Evolutionary conservation across 495 filamentous ascomycete species (phyloP).

Genomic region (Cryomyces antarcticus): DNA sequence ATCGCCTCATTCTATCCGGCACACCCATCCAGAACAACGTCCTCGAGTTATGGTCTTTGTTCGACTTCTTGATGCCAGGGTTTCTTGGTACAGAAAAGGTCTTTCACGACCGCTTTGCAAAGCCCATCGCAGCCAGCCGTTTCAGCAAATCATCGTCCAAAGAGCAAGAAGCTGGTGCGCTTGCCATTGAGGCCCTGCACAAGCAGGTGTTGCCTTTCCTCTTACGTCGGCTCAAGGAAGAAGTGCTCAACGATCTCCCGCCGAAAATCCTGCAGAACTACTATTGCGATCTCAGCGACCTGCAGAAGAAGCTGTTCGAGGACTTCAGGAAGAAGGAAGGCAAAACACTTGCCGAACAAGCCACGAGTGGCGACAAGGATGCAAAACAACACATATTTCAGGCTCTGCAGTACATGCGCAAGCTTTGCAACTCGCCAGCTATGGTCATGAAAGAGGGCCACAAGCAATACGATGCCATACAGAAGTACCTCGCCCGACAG

Average conservation of each 20-base stretch:
- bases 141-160: slow-evolving; percentile 94
- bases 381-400: slow-evolving; percentile 98
- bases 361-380: slow-evolving; percentile 59
- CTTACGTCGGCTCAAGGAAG: slow-evolving; percentile 89
- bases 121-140: slow-evolving; percentile 85
- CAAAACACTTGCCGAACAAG: slow-evolving; percentile 58
- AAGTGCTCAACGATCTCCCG: slow-evolving; percentile 86
- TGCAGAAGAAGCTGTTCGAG: slow-evolving; percentile 88
- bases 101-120: slow-evolving; percentile 90
- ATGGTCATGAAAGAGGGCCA: slow-evolving; percentile 87
- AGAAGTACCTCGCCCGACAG: slow-evolving; percentile 47
- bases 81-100: slow-evolving; percentile 98
- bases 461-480: slow-evolving; percentile 73
- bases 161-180: slow-evolving; percentile 88
- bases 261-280: slow-evolving; percentile 99
- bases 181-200: slow-evolving; percentile 91
- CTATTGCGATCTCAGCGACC: slow-evolving; percentile 93
- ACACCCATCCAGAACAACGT: slow-evolving; percentile 98
- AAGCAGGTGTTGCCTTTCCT: slow-evolving; percentile 97
- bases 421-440: slow-evolving; percentile 91
- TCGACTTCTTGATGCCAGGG: slow-evolving; percentile 97
- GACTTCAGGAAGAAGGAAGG: slow-evolving; percentile 88
- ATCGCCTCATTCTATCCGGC: slow-evolving; percentile 86
- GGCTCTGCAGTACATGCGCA: slow-evolving; percentile 97
- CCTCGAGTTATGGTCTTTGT: slow-evolving; percentile 93